Evolutionary conservation across 345 rosid genomes (phyloP).

Genomic region (Erodium maritimum): DNA sequence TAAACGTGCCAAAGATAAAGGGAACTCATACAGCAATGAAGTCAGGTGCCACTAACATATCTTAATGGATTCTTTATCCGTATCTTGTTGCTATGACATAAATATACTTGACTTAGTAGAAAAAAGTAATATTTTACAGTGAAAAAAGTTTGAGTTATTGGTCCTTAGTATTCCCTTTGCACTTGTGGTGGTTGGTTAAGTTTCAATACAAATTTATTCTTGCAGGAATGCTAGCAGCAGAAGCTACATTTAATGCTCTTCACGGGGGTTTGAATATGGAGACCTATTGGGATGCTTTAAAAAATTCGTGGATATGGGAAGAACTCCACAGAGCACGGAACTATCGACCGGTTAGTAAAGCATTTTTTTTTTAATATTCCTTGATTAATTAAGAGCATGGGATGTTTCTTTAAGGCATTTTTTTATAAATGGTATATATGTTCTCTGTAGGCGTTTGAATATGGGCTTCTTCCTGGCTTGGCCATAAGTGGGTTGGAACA

Average conservation of each 20-base stretch:
- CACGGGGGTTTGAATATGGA: conserved; percentile 47
- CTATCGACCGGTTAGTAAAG: conserved; percentile 71
- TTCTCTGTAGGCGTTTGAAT: conserved; percentile 60
- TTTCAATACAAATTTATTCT: conserved; percentile 8
- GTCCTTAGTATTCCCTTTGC: background rate
- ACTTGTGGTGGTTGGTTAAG: background rate
- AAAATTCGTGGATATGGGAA: conserved; percentile 84
- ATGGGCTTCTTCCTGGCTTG: conserved; percentile 80
- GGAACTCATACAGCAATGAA: conserved; percentile 99
- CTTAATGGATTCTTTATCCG: background rate
- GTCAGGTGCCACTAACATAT: conserved; percentile 43
- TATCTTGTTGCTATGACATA: background rate
- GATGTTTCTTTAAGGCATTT: background rate
- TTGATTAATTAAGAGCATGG: background rate
- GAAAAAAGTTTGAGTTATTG: no score
- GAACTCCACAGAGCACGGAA: conserved; percentile 72
- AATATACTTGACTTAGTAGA: background rate
- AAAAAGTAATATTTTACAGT: no score
- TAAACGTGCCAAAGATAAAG: conserved; percentile 94
- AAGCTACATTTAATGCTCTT: conserved; percentile 66
- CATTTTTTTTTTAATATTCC: background rate
- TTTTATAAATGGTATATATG: conserved; percentile 6
- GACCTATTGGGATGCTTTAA: conserved; percentile 57
- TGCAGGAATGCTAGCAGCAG: conserved; percentile 94
- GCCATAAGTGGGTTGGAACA: conserved; percentile 69